Evolutionary conservation across 139 green algal genomes (phyloP).

Genomic region (Pseudopediastrum boryanum): DNA sequence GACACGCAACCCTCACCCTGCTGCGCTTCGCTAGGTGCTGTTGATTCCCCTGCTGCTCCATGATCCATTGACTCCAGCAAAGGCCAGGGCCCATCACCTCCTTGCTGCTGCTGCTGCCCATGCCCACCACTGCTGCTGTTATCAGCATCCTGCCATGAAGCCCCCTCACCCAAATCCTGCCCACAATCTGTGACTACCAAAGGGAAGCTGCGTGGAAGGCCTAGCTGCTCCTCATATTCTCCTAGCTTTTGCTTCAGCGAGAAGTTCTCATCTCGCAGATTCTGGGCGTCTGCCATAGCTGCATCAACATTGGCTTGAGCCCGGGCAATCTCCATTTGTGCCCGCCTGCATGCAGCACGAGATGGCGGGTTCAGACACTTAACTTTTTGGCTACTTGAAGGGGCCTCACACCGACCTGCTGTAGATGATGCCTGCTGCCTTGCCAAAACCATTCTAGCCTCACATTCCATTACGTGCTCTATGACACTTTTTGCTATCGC

Average conservation of each 20-base stretch:
- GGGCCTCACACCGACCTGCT: background rate
- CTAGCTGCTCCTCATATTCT: slow-evolving; percentile 36
- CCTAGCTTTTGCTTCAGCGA: slow-evolving; percentile 31
- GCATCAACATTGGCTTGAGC: slow-evolving; percentile 5
- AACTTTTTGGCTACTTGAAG: background rate
- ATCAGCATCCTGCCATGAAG: no score
- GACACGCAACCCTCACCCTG: no score
- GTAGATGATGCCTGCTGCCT: background rate
- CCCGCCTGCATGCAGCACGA: slow-evolving; percentile 11
- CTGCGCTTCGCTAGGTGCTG: no score
- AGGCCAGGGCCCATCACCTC: no score
- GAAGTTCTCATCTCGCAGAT: slow-evolving; percentile 23
- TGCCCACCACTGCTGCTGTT: no score
- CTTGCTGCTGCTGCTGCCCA: no score
- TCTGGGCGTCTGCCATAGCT: background rate
- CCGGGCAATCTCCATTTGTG: slow-evolving; percentile 18
- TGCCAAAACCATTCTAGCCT: background rate
- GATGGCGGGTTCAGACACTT: background rate
- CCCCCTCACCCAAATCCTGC: no score
- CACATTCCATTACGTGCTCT: background rate
- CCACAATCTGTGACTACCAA: no score
- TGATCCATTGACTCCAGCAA: no score
- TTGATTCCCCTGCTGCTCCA: no score
- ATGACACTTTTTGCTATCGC: background rate
- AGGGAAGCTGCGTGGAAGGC: background rate